These are phyloP conservation scores for Corylus americana DNA, from an alignment of 306 rosid genomes.

Conservation along the genomic window DNA sequence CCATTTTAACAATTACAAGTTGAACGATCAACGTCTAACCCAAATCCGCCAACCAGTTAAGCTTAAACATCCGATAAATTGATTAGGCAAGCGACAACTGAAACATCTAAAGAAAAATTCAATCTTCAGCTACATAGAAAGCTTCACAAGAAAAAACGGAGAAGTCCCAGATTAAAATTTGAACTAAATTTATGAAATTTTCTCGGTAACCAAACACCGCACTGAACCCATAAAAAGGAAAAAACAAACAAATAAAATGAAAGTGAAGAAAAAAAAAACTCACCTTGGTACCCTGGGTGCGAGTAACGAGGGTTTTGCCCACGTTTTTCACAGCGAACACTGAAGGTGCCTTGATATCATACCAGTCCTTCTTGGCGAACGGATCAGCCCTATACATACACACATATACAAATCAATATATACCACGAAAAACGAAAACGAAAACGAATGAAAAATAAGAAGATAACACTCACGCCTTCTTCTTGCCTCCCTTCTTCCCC, in stretches of 20 bases:
- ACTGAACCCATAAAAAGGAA: not conserved
- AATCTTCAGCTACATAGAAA: not conserved
- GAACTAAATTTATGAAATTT: not conserved
- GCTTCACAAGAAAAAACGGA: not conserved
- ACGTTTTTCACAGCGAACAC: slow-evolving; percentile 68
- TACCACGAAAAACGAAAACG: not conserved
- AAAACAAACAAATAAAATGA: too few species aligned
- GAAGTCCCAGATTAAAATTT: not conserved
- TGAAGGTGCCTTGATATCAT: slow-evolving; percentile 87
- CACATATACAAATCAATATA: not conserved
- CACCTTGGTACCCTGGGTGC: slow-evolving; percentile 98
- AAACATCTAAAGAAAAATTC: not conserved
- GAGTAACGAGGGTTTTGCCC: slow-evolving; percentile 85
- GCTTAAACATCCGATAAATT: not conserved
- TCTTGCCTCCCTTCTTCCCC: slow-evolving; percentile 98
- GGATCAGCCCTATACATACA: slow-evolving; percentile 67
- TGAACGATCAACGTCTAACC: not conserved
- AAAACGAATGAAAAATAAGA: not conserved
- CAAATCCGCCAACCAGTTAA: not conserved
- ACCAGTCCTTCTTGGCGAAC: slow-evolving; percentile 97
- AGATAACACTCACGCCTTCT: slow-evolving; percentile 73
- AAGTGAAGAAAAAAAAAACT: not conserved
- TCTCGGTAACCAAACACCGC: not conserved
- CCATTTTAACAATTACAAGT: not conserved
- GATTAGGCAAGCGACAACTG: not conserved